Evolutionary conservation across 208 protist species (phyloP), one percentile per base, ranked within the genome.

Genomic region (Acanthamoeba castellanii): DNA sequence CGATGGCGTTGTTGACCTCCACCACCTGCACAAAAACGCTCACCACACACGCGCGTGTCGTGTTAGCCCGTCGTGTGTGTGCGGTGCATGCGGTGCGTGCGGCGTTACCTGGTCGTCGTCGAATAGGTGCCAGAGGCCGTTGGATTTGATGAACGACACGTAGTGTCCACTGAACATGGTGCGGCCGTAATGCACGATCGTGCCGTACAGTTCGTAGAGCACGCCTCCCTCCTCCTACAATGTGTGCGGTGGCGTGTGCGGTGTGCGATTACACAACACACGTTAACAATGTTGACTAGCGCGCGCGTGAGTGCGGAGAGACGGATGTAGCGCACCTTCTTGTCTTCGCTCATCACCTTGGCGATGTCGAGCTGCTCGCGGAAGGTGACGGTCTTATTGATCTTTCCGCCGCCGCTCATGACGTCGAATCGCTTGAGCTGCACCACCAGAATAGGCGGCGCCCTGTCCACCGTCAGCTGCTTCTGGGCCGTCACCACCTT

Each of bases 141-240:
- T 47, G 2, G 45, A 72, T 68, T 95, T 95, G 34, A 95, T 47
- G 57, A 95, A 95, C 32, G 94, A 61, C 1, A 95, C 94, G 85
- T 95, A 95, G 42, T 95, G 94, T 66, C 94, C 94, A 25, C 50
- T 57, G 74, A 95, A 95, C 72, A 95, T 95, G 34, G 94, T 94
- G 16, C 87, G 70, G 3, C 94, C 94, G 59, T 94, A 95, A 37
- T 95, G 94, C 37, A 95, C 94, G 16, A 95, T 87, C 32, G 76
- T 64, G n/a, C 70, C 94, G 64, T 95, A 95, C 14, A 95, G 76
- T 50, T 95, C 94, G 68, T 95, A 95, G 52, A 84, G 78, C 50
- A 87, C 72, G 16, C 90, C 50, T 55, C 90, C 90, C 90, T 68
- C 50, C 47, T 76, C 70, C 70, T 94, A 68, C 30, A 18, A n/a